Evolutionary conservation across 2,329 filamentous ascomycete species (phyloP), one percentile per base, ranked within the genome.

Genomic region (Helotiales sp.): DNA sequence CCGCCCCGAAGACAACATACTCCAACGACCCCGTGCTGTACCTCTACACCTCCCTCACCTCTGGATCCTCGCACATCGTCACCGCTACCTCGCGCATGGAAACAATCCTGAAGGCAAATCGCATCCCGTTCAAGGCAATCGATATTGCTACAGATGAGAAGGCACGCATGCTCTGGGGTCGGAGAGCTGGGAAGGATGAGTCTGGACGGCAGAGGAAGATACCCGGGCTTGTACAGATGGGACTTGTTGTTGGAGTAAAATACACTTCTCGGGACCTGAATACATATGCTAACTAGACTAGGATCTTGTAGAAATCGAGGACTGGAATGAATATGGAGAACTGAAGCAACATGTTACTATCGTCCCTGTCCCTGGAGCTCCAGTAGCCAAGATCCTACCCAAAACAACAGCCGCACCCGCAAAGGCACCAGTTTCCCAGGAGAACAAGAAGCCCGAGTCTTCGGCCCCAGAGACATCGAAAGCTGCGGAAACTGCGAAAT

Each of bases 311-410:
- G 91, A 98, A 80, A 89, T 98, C 70, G 96, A 99, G 81, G 96
- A 99, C 78, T 98, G 95, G 96, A 99, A 99, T 82, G 96, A 99
- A 79, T 97, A 96, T 80, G 93, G 93, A 80, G 95, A 98, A 81
- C 87, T 99, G 69, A 93, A 93, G 79, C 88, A 95, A 80, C 91
- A 95, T 75, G 88, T 98, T 74, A 89, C 85, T 68, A 87, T 91
- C 73, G 87, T 86, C 26, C 63, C 66, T 52, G 70, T 52, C 49
- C 67, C 54, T 20, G 62, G 52, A 37, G 47, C 64, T 34, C 58
- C 58, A 50, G 61, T 61, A 52, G 32, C 50, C 2, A 61, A 52
- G 30, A 20, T 57, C n/a, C 54, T 57, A 15, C 54, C 54, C 54
- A 57, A 57, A 26, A 57, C 54, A n/a, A 57, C 74, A n/a, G 70